Base-by-base conservation (phyloP, 2,329 filamentous ascomycete species). In the Penicillium sp. region DNA sequence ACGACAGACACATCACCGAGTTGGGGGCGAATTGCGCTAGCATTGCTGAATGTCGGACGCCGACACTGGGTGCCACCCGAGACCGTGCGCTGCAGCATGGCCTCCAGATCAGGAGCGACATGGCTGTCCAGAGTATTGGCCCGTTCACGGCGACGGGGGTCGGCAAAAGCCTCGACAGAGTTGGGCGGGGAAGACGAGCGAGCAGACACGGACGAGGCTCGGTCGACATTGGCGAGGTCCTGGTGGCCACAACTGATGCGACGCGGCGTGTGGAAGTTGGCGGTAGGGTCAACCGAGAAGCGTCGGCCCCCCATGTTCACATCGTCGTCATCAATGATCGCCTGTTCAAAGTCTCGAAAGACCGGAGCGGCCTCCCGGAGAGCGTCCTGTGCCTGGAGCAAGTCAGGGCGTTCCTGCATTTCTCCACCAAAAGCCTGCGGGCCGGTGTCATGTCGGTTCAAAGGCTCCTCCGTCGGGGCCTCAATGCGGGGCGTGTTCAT, bases 151-250 rank as follows among this genome's bases (percentile, higher is more conserved):
- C 90, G 89, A 45, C 90, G 87, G 49, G 90, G 89, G 65, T 94
- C 89, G 16, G 94, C 94, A 72, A 99, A 99, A 4, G 94, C 94
- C 71, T 97, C 95, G 46, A 99, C 91, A 0, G 94, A 99, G 71
- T 96, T 99, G 7, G 94, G 94, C 10, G 92, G 92, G 5, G 94
- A 97, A 2, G 83, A 77, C 1, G 89, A 90, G 49, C 90, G 82
- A 43, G 82, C 83, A 20, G 80, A 80, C 3, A 71, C 68, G 4
- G 79, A 81, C 16, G 77, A 79, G 18, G 71, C 71, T 51, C 77
- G 69, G 33, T 79, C 80, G 44, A 72, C 62, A 46, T 62, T 70
- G 53, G 58, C 66, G 38, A 66, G 63, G 45, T 76, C 75, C 52
- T 69, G 72, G 50, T 70, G 68, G 36, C 62, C 68, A 30, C 66